Conservation (phyloP, 192 early-diverging fungal genomes). For the Mortierella alpina region DNA sequence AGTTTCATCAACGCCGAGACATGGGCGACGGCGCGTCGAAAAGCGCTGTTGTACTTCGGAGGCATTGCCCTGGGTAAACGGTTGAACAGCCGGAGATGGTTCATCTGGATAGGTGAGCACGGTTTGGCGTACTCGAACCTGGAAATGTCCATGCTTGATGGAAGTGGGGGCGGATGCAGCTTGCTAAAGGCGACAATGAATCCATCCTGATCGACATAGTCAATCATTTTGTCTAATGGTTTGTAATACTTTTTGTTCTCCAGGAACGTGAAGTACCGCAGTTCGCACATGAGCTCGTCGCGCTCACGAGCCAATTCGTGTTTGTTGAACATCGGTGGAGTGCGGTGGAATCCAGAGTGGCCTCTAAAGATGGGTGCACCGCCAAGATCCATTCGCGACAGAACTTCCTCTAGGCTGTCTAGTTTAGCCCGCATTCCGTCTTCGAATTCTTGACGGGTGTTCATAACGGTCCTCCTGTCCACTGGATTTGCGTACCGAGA, state of each 20-base stretch:
- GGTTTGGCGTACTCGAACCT: conserved; percentile 22
- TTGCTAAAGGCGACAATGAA: conserved; percentile 5
- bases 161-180: conserved; percentile 15
- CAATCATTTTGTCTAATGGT: conserved; percentile 17
- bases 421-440: no score
- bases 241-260: conserved; percentile 17
- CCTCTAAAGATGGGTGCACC: no score
- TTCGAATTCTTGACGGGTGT: not conserved
- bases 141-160: not conserved
- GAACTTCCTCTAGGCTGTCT: no score
- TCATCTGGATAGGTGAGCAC: conserved; percentile 33
- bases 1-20: conserved; percentile 21
- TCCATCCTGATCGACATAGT: conserved; percentile 10
- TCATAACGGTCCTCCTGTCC: not conserved
- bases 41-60: not conserved
- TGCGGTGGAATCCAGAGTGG: not conserved
- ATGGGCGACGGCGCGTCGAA: conserved; percentile 17
- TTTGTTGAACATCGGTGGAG: conserved; percentile 4
- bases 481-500: not conserved
- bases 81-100: conserved; percentile 32
- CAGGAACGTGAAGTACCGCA: conserved; percentile 21
- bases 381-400: no score
- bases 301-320: not conserved
- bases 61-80: conserved; percentile 18
- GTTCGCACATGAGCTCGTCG: conserved; percentile 6